A percentile compares a stretch with the other conserved stretches of the same genome.
phyloP scores from a whole-genome alignment of 139 green algal genomes.

The Coelastrella sp. region DNA sequence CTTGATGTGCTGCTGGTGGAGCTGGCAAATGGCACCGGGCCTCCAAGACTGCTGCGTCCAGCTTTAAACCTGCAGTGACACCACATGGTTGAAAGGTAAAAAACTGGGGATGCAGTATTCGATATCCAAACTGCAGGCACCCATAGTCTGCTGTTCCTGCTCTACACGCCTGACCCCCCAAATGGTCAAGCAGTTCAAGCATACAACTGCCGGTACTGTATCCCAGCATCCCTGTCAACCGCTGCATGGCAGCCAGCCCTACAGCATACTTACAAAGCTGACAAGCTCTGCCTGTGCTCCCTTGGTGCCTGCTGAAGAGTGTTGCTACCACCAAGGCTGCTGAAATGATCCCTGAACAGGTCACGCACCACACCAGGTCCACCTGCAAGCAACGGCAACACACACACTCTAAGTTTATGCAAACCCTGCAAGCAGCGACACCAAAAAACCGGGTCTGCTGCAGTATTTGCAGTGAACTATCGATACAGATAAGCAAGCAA shows the following conservation, averaged over 20 bases:
- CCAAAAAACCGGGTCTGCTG: too few relatives aligned
- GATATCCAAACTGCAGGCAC: too few relatives aligned
- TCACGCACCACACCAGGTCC: not conserved
- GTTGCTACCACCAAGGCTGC: conserved; percentile 28
- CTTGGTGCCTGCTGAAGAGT: not conserved
- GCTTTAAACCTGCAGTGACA: not conserved
- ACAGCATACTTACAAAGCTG: conserved; percentile 41
- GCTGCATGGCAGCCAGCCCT: not conserved
- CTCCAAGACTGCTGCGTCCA: not conserved
- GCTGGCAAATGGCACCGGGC: not conserved
- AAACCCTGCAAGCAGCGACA: too few relatives aligned
- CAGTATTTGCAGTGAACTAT: too few relatives aligned
- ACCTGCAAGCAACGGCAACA: not conserved
- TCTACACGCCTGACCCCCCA: too few relatives aligned
- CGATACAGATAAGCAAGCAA: too few relatives aligned
- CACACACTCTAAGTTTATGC: too few relatives aligned
- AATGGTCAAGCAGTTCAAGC: too few relatives aligned
- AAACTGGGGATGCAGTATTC: too few relatives aligned
- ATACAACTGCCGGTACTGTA: not conserved
- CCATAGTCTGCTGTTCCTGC: too few relatives aligned
- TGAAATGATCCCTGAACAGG: conserved; percentile 57
- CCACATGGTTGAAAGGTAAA: not conserved
- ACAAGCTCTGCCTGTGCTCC: conserved; percentile 48
- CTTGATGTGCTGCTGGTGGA: not conserved
- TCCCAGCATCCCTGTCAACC: not conserved